Evolutionary conservation across 495 filamentous ascomycete genomes (phyloP).

Genomic region (Aspergillus homomorphus): DNA sequence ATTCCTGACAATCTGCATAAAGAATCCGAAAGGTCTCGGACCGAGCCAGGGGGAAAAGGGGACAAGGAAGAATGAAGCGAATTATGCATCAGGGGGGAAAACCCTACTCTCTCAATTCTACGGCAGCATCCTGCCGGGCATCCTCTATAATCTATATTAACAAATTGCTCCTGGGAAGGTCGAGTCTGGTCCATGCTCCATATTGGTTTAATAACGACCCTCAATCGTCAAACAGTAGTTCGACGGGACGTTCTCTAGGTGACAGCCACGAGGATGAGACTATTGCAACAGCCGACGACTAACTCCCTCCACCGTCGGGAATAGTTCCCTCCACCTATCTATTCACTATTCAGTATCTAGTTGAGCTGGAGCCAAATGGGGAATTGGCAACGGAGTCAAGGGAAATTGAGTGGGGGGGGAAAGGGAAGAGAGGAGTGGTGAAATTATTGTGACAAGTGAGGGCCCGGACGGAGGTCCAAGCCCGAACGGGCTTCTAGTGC

Average conservation of each 20-base stretch:
- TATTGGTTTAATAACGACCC: background rate
- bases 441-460: background rate
- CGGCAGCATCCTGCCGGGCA: no score
- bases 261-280: background rate
- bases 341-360: background rate
- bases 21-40: background rate
- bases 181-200: background rate
- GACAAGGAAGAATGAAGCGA: background rate
- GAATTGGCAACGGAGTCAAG: no score
- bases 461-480: background rate
- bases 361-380: no score
- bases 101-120: no score
- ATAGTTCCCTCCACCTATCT: background rate
- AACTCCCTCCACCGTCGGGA: background rate
- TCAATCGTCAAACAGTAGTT: background rate
- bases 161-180: no score
- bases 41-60: background rate
- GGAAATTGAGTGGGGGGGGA: background rate
- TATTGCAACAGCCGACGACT: no score
- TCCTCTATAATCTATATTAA: no score
- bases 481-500: constrained; percentile 3
- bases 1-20: background rate
- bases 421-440: constrained; percentile 1
- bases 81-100: background rate
- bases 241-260: background rate